These are phyloP conservation scores for Triticum timopheevii DNA, from an alignment of 176 grass and related monocot genomes.

Conservation along the genomic window DNA sequence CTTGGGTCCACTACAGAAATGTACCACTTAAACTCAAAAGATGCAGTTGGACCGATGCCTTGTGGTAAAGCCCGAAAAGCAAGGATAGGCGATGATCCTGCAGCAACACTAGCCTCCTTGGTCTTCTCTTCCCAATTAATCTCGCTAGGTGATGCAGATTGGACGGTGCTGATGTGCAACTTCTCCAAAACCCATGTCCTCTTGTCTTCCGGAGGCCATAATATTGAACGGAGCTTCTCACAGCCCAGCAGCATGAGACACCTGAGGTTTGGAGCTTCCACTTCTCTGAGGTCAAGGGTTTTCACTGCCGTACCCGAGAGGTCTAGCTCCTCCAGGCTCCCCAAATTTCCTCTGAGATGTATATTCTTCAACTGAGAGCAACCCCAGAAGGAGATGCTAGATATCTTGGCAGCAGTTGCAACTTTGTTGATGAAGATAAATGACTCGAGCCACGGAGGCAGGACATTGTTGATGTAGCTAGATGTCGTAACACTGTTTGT, in stretches of 20 bases:
- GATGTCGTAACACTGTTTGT: too few species aligned
- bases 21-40: too few species aligned
- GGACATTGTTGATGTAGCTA: too few species aligned
- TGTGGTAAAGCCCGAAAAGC: too few species aligned
- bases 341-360: not conserved
- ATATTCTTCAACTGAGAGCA: not conserved
- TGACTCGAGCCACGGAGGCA: not conserved
- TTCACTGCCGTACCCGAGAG: not conserved
- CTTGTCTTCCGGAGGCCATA: not conserved
- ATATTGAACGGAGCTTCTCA: slow-evolving; percentile 11
- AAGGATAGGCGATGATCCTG: not conserved
- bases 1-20: too few species aligned
- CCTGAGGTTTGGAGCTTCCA: not conserved
- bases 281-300: not conserved
- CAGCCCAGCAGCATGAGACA: not conserved
- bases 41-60: too few species aligned
- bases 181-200: accelerated
- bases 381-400: not conserved
- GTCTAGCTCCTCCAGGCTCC: not conserved
- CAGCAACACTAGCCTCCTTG: not conserved
- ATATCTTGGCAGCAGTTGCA: not conserved
- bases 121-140: not conserved
- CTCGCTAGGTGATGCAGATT: not conserved
- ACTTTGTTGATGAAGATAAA: not conserved
- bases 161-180: not conserved